phyloP scores from a whole-genome alignment of 108 stramenopile genomes.

The Pseudonitzschia multiseries region DNA sequence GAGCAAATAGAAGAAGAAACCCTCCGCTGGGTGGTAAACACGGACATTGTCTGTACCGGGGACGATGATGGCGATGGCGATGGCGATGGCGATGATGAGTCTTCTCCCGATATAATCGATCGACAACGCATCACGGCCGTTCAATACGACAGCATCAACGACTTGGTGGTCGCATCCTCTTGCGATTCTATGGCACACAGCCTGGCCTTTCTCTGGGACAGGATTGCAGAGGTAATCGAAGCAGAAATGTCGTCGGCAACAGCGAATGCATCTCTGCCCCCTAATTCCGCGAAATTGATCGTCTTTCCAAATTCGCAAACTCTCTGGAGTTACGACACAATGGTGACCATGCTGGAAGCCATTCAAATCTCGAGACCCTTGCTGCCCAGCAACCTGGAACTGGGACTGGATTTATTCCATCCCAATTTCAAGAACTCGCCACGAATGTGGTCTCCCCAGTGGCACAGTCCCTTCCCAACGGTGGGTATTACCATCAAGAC shows the following conservation, averaged over 20 bases:
- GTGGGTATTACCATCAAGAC: slow-evolving; percentile 19
- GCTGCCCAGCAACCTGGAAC: slow-evolving; percentile 15
- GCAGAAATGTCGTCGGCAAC: neutral
- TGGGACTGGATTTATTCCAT: slow-evolving; percentile 32
- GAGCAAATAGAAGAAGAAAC: slow-evolving; percentile 32
- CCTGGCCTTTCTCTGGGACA: slow-evolving; percentile 24
- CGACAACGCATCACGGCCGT: neutral
- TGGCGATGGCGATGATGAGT: slow-evolving; percentile 8
- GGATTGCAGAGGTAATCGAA: slow-evolving; percentile 13
- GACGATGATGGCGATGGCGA: slow-evolving; percentile 5
- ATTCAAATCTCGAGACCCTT: slow-evolving; percentile 23
- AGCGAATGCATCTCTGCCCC: neutral
- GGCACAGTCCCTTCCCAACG: slow-evolving; percentile 42
- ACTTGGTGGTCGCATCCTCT: slow-evolving; percentile 23
- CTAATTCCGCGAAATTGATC: slow-evolving; percentile 17
- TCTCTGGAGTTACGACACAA: slow-evolving; percentile 30
- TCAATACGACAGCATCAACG: slow-evolving; percentile 21
- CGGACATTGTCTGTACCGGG: slow-evolving; percentile 14
- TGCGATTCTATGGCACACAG: slow-evolving; percentile 10
- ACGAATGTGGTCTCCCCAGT: slow-evolving; percentile 33
- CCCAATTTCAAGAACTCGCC: slow-evolving; percentile 42
- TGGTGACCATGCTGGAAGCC: slow-evolving; percentile 27
- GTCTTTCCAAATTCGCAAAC: slow-evolving; percentile 22
- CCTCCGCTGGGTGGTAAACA: slow-evolving; percentile 23
- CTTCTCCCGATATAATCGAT: neutral